phyloP scores from a whole-genome alignment of 345 rosid genomes.

The Euphorbia tirucalli region DNA sequence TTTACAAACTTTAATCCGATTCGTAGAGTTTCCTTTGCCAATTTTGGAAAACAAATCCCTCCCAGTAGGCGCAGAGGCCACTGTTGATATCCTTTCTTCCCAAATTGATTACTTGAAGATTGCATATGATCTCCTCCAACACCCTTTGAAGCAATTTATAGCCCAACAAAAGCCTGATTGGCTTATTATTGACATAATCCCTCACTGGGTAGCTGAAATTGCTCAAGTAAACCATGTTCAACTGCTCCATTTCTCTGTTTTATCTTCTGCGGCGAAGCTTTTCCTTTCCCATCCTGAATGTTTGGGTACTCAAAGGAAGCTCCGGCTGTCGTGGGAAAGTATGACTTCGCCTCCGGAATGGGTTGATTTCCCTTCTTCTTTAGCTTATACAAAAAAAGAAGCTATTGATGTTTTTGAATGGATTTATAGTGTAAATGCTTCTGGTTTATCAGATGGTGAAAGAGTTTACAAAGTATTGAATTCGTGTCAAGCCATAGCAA shows the following conservation, averaged over 20 bases:
- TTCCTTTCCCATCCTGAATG: conserved; percentile 13
- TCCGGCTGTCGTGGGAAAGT: conserved; percentile 8
- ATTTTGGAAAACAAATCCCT: neutral
- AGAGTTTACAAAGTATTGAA: too few relatives aligned
- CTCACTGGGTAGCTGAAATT: conserved; percentile 27
- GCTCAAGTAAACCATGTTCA: conserved; percentile 21
- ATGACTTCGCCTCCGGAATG: conserved; percentile 16
- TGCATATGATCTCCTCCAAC: conserved; percentile 32
- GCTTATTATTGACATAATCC: conserved; percentile 22
- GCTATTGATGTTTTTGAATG: neutral
- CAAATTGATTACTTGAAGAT: conserved; percentile 22
- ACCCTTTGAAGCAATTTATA: conserved; percentile 23
- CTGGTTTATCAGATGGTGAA: conserved; percentile 15
- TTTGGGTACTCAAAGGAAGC: neutral
- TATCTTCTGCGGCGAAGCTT: neutral
- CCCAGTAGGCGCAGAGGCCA: conserved; percentile 36
- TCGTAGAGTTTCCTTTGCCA: conserved; percentile 28
- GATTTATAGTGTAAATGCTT: conserved; percentile 15
- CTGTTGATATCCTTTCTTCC: conserved; percentile 29
- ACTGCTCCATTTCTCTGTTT: conserved; percentile 17
- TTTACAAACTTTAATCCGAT: neutral
- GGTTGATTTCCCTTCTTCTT: conserved; percentile 19
- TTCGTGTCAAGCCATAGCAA: too few relatives aligned
- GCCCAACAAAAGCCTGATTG: conserved; percentile 19
- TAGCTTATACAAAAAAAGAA: conserved; percentile 15